Conservation (phyloP, 2,329 filamentous ascomycete species). For the Epicoccum nigrum region DNA sequence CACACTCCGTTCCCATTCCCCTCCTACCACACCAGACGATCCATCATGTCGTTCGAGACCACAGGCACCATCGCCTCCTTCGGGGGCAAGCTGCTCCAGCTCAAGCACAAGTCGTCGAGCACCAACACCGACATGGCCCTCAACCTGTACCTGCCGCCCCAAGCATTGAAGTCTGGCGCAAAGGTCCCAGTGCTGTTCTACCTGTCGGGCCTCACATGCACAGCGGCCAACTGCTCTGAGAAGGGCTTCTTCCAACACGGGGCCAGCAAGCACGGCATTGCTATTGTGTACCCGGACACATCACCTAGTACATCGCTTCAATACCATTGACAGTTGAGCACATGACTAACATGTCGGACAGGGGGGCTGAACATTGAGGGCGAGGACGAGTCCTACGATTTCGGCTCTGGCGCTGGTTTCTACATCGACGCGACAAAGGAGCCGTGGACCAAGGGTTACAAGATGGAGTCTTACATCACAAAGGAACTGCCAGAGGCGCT, state of each 20-base stretch:
- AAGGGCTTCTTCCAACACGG: slow-evolving; percentile 90
- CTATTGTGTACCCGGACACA: slow-evolving; percentile 94
- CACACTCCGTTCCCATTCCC: slow-evolving; percentile 17
- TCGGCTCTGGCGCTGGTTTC: slow-evolving; percentile 90
- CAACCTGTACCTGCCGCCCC: slow-evolving; percentile 87
- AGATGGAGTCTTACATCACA: slow-evolving; percentile 95
- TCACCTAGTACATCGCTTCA: slow-evolving; percentile 72
- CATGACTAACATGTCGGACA: slow-evolving; percentile 41
- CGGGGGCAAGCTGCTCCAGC: slow-evolving; percentile 92
- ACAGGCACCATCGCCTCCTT: slow-evolving; percentile 90
- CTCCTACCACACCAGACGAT: slow-evolving; percentile 21
- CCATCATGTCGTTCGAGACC: slow-evolving; percentile 75
- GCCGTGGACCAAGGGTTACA: slow-evolving; percentile 80
- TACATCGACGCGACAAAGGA: slow-evolving; percentile 84
- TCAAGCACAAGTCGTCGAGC: slow-evolving; percentile 78
- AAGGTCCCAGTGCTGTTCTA: slow-evolving; percentile 89
- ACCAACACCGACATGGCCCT: slow-evolving; percentile 90
- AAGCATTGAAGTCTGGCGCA: slow-evolving; percentile 61
- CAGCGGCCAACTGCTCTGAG: slow-evolving; percentile 77
- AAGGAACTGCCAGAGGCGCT: slow-evolving; percentile 81
- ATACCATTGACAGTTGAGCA: not conserved
- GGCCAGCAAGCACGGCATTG: slow-evolving; percentile 80
- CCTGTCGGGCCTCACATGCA: slow-evolving; percentile 93
- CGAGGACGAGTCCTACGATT: slow-evolving; percentile 89
- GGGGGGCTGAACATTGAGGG: slow-evolving; percentile 78